Evolutionary conservation across 2,329 filamentous ascomycete species (phyloP).

Genomic region (Aureobasidium sp.): DNA sequence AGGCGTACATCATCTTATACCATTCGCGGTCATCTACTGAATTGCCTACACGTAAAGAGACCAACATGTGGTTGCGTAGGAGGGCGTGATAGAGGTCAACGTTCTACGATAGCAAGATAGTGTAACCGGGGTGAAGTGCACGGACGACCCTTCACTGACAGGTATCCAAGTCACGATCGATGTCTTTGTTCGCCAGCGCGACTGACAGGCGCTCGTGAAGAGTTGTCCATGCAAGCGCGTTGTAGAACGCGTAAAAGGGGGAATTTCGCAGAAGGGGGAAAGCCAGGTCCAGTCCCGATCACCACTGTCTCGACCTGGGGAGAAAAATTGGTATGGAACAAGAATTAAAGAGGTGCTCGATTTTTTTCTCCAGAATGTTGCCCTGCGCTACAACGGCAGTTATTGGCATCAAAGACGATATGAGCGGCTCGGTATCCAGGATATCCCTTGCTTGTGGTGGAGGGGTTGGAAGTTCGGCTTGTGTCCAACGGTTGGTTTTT

Average conservation of each 20-base stretch:
- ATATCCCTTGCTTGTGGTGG: conserved; percentile 7
- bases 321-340: not conserved
- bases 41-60: not conserved
- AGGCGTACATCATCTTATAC: conserved; percentile 4
- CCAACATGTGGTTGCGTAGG: conserved; percentile 5
- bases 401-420: not conserved
- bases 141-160: conserved; percentile 3
- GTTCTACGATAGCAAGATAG: conserved; percentile 9
- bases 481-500: conserved; percentile 3
- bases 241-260: conserved; percentile 11
- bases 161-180: conserved; percentile 1
- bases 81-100: conserved; percentile 8
- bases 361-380: not conserved
- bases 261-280: not conserved
- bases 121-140: conserved; percentile 10
- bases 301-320: not conserved
- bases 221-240: conserved; percentile 10
- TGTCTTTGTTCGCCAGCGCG: conserved; percentile 1
- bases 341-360: not conserved
- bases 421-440: not conserved
- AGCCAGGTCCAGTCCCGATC: not conserved
- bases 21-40: not conserved
- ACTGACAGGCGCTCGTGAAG: not conserved
- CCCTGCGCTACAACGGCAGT: conserved; percentile 8
- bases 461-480: not conserved